Conservation (phyloP, 2,329 filamentous ascomycete species). For the Hypoxylon sp. region DNA sequence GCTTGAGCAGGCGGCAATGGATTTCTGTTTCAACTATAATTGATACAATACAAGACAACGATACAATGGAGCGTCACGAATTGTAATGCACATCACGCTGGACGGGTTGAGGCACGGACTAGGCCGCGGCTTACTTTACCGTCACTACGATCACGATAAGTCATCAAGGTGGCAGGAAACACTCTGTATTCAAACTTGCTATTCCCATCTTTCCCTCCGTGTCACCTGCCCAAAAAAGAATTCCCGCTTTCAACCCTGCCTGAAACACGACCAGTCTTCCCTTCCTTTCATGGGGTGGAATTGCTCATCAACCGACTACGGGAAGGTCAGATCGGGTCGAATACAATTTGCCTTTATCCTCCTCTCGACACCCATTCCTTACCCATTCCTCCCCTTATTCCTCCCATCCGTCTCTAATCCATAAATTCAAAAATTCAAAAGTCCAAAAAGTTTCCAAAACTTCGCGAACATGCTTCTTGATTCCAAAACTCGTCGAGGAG, state of each 20-base stretch:
- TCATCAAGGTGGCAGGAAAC: slow-evolving; percentile 3
- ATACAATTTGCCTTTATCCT: neutral
- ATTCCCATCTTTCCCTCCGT: neutral
- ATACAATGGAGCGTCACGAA: neutral
- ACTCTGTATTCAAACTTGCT: neutral
- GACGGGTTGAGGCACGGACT: neutral
- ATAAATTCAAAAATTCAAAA: neutral
- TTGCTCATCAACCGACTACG: slow-evolving; percentile 7
- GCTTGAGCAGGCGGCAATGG: neutral
- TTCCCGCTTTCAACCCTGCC: neutral
- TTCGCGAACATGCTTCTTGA: neutral
- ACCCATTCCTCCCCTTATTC: no score
- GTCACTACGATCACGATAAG: neutral
- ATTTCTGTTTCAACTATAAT: neutral
- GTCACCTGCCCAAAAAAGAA: neutral
- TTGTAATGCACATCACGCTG: neutral
- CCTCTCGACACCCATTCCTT: neutral
- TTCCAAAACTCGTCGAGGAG: neutral
- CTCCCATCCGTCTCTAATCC: neutral
- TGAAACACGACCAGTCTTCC: neutral
- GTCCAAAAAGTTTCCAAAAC: neutral
- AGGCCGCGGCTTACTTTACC: neutral
- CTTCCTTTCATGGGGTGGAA: slow-evolving; percentile 4
- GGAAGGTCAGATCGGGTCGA: neutral
- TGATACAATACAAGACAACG: slow-evolving; percentile 1